phyloP scores from a whole-genome alignment of 2,329 filamentous ascomycete genomes.

The Nothomitra cinnamomea region DNA sequence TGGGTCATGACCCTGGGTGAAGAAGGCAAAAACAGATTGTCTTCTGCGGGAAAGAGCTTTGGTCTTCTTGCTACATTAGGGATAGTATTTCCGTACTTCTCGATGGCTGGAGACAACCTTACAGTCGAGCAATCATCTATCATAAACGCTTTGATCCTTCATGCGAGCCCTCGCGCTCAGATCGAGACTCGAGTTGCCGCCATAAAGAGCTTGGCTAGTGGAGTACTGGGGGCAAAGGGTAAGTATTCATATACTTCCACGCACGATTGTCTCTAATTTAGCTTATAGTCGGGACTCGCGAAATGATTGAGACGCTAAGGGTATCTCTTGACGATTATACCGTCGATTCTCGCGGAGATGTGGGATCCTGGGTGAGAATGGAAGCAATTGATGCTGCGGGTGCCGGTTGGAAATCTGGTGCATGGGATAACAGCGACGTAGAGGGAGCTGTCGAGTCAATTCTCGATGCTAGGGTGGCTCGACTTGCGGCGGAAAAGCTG shows the following conservation, averaged over 20 bases:
- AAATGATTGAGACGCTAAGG: background rate
- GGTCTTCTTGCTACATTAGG: constrained; percentile 1
- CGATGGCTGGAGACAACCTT: constrained; percentile 21
- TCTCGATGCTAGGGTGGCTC: constrained; percentile 28
- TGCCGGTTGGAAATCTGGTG: constrained; percentile 9
- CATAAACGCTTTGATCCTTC: background rate
- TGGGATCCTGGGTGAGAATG: constrained; percentile 71
- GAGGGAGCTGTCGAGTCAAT: constrained; percentile 1
- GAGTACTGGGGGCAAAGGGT: constrained; percentile 23
- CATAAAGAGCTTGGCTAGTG: constrained; percentile 22
- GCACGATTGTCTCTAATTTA: constrained; percentile 15
- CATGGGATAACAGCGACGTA: background rate
- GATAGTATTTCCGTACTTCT: constrained; percentile 18
- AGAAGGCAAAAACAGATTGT: constrained; percentile 17
- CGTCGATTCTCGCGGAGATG: constrained; percentile 72
- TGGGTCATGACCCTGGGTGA: constrained; percentile 23
- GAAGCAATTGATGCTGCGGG: constrained; percentile 57
- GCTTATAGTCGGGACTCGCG: background rate
- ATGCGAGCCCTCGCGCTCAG: background rate
- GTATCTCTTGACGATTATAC: constrained; percentile 65
- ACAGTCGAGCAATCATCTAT: constrained; percentile 6
- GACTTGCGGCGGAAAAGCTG: constrained; percentile 73
- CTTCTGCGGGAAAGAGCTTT: background rate
- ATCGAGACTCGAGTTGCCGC: constrained; percentile 25
- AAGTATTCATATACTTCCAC: constrained; percentile 4